These are phyloP conservation scores for Phialophora tarda DNA, from an alignment of 2,329 filamentous ascomycete genomes.

Conservation along the genomic window DNA sequence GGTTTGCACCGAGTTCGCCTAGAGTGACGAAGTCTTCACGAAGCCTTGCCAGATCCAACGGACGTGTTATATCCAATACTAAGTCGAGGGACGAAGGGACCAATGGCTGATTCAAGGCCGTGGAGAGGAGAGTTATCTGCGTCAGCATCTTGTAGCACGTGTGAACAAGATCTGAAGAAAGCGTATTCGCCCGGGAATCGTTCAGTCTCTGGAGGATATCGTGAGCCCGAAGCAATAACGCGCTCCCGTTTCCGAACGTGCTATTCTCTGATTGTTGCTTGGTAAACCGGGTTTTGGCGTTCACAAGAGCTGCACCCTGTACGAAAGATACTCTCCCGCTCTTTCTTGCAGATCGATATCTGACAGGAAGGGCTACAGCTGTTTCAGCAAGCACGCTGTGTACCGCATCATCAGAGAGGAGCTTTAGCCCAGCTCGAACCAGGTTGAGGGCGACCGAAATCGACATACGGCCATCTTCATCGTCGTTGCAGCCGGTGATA, in stretches of 20 bases:
- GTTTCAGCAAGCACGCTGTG: constrained; percentile 92
- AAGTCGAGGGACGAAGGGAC: constrained; percentile 32
- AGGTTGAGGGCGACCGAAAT: constrained; percentile 49
- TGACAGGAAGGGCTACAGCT: constrained; percentile 80
- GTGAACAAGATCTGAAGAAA: constrained; percentile 35
- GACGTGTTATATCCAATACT: constrained; percentile 31
- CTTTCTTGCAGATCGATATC: constrained; percentile 60
- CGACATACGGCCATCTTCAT: constrained; percentile 66
- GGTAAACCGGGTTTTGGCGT: neutral
- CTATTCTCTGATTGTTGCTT: constrained; percentile 3
- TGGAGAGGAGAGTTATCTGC: constrained; percentile 37
- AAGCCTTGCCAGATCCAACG: constrained; percentile 30
- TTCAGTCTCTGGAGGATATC: constrained; percentile 24
- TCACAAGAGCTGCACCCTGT: constrained; percentile 9
- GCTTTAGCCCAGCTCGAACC: constrained; percentile 63
- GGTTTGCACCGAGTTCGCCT: constrained; percentile 26
- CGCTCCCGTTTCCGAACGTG: constrained; percentile 21
- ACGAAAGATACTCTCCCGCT: constrained; percentile 38
- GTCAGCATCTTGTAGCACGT: constrained; percentile 32
- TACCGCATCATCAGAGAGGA: constrained; percentile 63
- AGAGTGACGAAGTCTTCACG: constrained; percentile 28
- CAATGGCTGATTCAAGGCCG: constrained; percentile 33
- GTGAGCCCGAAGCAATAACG: constrained; percentile 29
- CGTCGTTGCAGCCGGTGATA: constrained; percentile 68
- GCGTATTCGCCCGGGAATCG: constrained; percentile 12